Percentiles rank a stretch among this genome's conserved stretches.
Conservation (phyloP, 2,329 filamentous ascomycete species). For the Aspergillus hortae region DNA sequence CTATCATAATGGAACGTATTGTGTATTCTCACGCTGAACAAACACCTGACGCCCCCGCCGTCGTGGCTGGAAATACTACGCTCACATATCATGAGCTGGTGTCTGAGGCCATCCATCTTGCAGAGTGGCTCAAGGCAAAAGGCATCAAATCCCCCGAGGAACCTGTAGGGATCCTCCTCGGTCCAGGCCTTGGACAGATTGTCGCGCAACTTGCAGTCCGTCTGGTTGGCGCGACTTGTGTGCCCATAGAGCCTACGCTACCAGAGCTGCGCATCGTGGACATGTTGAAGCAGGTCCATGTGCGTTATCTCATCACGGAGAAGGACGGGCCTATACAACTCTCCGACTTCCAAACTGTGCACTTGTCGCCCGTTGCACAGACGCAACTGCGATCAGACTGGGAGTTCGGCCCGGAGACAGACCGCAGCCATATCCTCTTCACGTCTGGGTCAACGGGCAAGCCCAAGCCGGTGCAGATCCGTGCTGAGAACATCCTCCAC, state of each 20-base stretch:
- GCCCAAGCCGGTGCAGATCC: constrained; percentile 75
- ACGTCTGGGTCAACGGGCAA: constrained; percentile 65
- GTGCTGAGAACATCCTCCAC: constrained; percentile 45
- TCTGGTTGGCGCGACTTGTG: constrained; percentile 2
- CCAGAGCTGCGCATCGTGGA: constrained; percentile 1
- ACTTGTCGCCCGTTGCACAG: background rate
- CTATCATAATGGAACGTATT: background rate
- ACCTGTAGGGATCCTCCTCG: constrained; percentile 2
- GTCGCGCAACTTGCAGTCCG: constrained; percentile 2
- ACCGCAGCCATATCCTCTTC: constrained; percentile 44
- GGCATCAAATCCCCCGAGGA: background rate
- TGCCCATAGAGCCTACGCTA: constrained; percentile 4
- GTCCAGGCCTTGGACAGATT: background rate
- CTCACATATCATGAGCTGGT: constrained; percentile 2
- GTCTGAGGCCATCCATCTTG: background rate
- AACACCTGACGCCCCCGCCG: background rate
- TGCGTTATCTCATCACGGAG: constrained; percentile 3
- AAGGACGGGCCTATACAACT: background rate
- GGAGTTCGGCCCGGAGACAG: background rate
- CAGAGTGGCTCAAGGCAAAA: background rate
- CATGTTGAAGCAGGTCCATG: constrained; percentile 4
- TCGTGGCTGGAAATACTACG: background rate
- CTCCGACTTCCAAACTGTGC: background rate
- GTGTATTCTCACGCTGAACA: background rate
- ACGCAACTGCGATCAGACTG: background rate